Conservation (phyloP, 495 filamentous ascomycete species). For the Penicillium malachiteum region DNA sequence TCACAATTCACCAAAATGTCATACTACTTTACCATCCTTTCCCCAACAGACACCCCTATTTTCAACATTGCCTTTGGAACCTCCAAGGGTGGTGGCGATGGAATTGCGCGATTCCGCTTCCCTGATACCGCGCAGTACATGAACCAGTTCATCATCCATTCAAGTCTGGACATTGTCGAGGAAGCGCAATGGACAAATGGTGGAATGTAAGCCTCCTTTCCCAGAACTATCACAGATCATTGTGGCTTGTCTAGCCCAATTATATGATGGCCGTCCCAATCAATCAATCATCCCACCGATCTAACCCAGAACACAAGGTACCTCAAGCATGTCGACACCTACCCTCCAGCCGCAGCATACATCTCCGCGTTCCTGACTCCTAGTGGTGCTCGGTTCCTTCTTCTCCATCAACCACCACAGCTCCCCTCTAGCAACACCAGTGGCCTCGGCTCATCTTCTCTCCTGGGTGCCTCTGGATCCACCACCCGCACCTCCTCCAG, state of each 20-base stretch:
- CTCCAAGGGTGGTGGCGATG: constrained; percentile 90
- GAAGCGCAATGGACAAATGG: constrained; percentile 88
- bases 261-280: neutral
- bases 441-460: constrained; percentile 33
- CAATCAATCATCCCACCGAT: constrained; percentile 6
- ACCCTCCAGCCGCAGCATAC: constrained; percentile 74
- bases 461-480: constrained; percentile 28
- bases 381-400: constrained; percentile 71
- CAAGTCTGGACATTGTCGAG: constrained; percentile 87
- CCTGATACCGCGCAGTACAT: constrained; percentile 80
- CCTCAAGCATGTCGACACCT: constrained; percentile 91
- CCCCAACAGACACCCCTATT: constrained; percentile 88
- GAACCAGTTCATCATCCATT: constrained; percentile 97
- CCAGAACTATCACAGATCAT: neutral
- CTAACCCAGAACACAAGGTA: constrained; percentile 58
- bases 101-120: constrained; percentile 74
- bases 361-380: constrained; percentile 88
- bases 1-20: constrained; percentile 60
- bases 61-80: constrained; percentile 97
- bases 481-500: constrained; percentile 54
- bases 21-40: constrained; percentile 95
- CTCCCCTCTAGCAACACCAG: constrained; percentile 34
- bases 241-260: no score
- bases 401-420: constrained; percentile 74
- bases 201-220: constrained; percentile 64